A percentile compares a stretch with the other conserved stretches of the same genome.
These are phyloP conservation scores for Kodamaea fukazawae DNA, from an alignment of 805 yeast genomes.

Conservation along the genomic window DNA sequence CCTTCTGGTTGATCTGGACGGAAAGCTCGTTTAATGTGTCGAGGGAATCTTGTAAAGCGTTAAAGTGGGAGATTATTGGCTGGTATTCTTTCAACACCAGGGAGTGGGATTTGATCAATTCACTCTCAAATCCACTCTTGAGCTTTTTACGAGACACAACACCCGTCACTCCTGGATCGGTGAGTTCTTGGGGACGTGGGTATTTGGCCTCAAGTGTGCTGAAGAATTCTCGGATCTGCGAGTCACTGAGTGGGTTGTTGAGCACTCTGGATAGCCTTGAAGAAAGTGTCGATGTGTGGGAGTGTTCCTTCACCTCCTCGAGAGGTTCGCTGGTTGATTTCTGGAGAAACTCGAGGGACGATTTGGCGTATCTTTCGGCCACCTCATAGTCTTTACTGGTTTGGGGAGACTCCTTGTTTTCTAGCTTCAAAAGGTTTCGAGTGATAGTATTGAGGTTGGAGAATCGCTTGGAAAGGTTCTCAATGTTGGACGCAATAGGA, in stretches of 20 bases:
- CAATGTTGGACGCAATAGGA: slow-evolving; percentile 39
- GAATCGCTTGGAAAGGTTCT: slow-evolving; percentile 30
- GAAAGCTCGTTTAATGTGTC: slow-evolving; percentile 18
- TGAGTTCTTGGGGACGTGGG: slow-evolving; percentile 30
- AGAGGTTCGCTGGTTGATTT: slow-evolving; percentile 6
- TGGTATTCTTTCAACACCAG: slow-evolving; percentile 31
- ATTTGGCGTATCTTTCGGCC: slow-evolving; percentile 49
- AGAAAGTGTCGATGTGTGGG: slow-evolving; percentile 24
- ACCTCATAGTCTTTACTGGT: slow-evolving; percentile 14
- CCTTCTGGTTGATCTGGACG: slow-evolving; percentile 39
- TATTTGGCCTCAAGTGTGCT: slow-evolving; percentile 26
- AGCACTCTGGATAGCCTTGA: slow-evolving; percentile 50
- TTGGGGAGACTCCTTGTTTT: slow-evolving; percentile 12
- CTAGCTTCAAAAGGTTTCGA: slow-evolving; percentile 27
- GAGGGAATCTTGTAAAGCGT: slow-evolving; percentile 18
- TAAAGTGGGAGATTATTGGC: slow-evolving; percentile 28
- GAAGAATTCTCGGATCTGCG: slow-evolving; percentile 32
- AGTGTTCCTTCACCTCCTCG: neutral
- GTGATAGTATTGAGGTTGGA: slow-evolving; percentile 33
- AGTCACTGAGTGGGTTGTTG: slow-evolving; percentile 39
- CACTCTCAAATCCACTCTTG: slow-evolving; percentile 58
- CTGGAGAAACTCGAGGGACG: slow-evolving; percentile 42
- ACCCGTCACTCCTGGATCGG: slow-evolving; percentile 53
- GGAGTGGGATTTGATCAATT: slow-evolving; percentile 53
- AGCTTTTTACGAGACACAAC: slow-evolving; percentile 59